Base-by-base conservation (phyloP, 2,329 filamentous ascomycete genomes). In the Colletotrichum tamarilloi region DNA sequence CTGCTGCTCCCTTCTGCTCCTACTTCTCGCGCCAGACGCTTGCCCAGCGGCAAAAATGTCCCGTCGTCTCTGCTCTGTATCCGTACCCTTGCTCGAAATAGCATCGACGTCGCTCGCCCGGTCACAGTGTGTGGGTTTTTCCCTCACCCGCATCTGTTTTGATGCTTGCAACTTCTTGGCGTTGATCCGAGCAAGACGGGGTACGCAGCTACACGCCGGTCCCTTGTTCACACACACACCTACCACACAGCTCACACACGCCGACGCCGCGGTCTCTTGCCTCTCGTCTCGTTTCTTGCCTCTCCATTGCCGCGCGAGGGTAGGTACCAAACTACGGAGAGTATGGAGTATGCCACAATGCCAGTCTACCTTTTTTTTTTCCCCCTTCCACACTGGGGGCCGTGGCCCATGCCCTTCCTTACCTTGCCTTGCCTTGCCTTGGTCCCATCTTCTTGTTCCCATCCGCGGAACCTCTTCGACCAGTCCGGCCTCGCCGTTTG, bases 151-250 rank as follows among this genome's bases (percentile, higher is more conserved):
- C 70, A 73, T 74, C 63, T 63, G 72, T 71, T 74, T 72, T 74
- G 72, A 74, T 72, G 67, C 72, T 74, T 68, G 62, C 62, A 74
- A 72, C 72, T 55, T 74, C 72, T 74, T 74, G 72, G 72, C 72
- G 72, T 74, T 74, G 72, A 74, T 74, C 72, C 68, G 72, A 72
- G 72, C 72, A 74, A 72, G 63, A 73, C 67, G 67, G 67, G 70
- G 70, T 73, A 73, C 70, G 60, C 67, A 73, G 70, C 67, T 73
- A 73, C 70, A 73, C 70, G 70, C 67, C 19, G 67, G 70, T 73
- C 70, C 70, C 70, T 73, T 64, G 70, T 65, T 62, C 65, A 68
- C 69, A 68, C 69, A 58, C 30, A 57, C 60, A 42, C 62, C 28
- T 19, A 12, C 38, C 65, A 64, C 59, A 62, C 58, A 62, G 42